A percentile compares a stretch with the other conserved stretches of the same genome.
Evolutionary conservation across 441 rosid genomes (phyloP).

Genomic region (Biscutella laevigata): DNA sequence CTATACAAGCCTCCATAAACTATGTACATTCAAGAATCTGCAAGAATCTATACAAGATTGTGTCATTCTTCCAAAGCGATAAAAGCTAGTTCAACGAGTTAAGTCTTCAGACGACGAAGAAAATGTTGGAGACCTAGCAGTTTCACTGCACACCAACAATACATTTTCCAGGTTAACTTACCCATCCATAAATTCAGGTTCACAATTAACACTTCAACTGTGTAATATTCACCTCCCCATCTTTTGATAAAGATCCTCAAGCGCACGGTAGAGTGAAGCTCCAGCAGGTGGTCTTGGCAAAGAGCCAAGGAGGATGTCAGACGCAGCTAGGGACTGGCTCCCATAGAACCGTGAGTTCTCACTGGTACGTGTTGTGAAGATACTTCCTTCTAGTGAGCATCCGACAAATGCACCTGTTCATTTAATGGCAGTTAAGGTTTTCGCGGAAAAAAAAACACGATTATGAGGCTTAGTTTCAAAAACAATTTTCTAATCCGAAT

Average conservation of each 20-base stretch:
- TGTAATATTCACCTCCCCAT: conserved; percentile 30
- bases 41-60: conserved; percentile 21
- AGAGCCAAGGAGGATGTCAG: conserved; percentile 74
- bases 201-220: conserved; percentile 12
- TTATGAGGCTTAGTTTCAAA: not conserved
- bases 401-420: conserved; percentile 83
- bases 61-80: conserved; percentile 5
- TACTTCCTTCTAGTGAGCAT: conserved; percentile 89
- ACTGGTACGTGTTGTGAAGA: conserved; percentile 57
- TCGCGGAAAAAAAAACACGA: not conserved
- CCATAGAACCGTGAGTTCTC: conserved; percentile 83
- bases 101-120: conserved; percentile 13
- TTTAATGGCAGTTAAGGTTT: not conserved
- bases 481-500: not conserved
- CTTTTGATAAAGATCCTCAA: conserved; percentile 54
- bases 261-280: conserved; percentile 64
- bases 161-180: conserved; percentile 9
- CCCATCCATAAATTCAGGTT: not conserved
- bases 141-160: conserved; percentile 23
- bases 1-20: conserved; percentile 5
- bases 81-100: conserved; percentile 6
- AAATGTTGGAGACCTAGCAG: not conserved
- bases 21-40: conserved; percentile 26
- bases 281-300: conserved; percentile 90
- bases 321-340: conserved; percentile 63